Conservation (phyloP, 805 yeast genomes). For the Wickerhamiella shivajii region DNA sequence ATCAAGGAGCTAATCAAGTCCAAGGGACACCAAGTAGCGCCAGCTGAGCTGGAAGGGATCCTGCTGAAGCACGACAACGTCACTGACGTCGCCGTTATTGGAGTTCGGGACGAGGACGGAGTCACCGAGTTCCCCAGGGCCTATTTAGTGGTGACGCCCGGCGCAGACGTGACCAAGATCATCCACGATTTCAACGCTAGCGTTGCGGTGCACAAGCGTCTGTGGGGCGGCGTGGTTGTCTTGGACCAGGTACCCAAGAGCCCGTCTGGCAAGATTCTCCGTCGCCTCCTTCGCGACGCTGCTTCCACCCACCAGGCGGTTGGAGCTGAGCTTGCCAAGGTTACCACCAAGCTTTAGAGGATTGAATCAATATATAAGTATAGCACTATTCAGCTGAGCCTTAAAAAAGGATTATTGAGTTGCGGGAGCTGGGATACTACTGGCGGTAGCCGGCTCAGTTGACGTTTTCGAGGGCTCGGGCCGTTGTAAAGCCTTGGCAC, state of each 20-base stretch:
- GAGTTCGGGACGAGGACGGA: conserved; percentile 51
- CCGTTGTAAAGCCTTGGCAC: too few relatives aligned
- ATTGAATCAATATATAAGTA: too few relatives aligned
- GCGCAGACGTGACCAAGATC: conserved; percentile 16
- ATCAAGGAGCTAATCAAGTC: conserved; percentile 50
- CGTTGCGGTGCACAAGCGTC: conserved; percentile 23
- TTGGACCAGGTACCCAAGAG: conserved; percentile 83
- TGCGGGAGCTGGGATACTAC: too few relatives aligned
- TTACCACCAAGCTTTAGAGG: conserved; percentile 29
- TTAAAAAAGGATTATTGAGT: too few relatives aligned
- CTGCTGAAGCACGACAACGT: conserved; percentile 61
- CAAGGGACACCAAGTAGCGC: conserved; percentile 75
- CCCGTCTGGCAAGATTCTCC: conserved; percentile 84
- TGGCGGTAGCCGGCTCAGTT: too few relatives aligned
- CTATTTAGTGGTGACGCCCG: conserved; percentile 16
- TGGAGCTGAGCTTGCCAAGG: conserved; percentile 40
- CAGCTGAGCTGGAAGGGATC: conserved; percentile 88
- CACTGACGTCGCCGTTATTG: conserved; percentile 79
- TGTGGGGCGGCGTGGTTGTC: conserved; percentile 37
- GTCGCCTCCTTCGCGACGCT: conserved; percentile 66
- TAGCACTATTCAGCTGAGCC: too few relatives aligned
- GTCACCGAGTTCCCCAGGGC: conserved; percentile 42
- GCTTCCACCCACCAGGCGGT: conserved; percentile 24
- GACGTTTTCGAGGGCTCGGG: too few relatives aligned
- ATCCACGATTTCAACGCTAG: conserved; percentile 20